Evolutionary conservation across 495 filamentous ascomycete species (phyloP).

Genomic region (Xylaria intraflava): DNA sequence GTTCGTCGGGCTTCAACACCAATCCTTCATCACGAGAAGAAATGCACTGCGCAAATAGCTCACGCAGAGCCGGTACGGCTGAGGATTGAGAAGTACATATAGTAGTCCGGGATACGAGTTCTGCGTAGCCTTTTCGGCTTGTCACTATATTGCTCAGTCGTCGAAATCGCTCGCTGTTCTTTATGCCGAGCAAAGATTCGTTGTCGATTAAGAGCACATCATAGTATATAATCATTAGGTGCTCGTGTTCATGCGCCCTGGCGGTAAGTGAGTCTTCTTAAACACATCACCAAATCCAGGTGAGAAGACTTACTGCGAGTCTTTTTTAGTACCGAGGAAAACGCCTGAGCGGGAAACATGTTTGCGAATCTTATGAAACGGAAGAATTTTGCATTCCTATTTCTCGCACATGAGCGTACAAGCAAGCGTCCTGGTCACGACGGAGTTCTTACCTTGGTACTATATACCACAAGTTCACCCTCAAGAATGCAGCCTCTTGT

Average conservation of each 20-base stretch:
- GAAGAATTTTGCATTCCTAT: conserved; percentile 49
- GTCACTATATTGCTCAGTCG: conserved; percentile 53
- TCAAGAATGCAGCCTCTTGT: conserved; percentile 65
- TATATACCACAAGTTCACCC: conserved; percentile 75
- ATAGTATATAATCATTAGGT: conserved; percentile 79
- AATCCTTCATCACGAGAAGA: conserved; percentile 63
- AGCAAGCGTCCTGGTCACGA: background rate
- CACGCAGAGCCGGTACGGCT: conserved; percentile 44
- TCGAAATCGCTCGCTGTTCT: conserved; percentile 54
- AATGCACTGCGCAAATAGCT: conserved; percentile 60
- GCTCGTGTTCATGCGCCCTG: conserved; percentile 60
- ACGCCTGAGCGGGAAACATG: conserved; percentile 68
- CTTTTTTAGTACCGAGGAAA: conserved; percentile 58
- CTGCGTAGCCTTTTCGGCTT: conserved; percentile 50
- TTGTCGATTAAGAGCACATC: conserved; percentile 70
- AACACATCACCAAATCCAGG: background rate
- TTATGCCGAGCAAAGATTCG: conserved; percentile 52
- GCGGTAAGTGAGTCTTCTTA: conserved; percentile 16
- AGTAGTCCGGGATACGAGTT: conserved; percentile 52
- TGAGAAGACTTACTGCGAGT: conserved; percentile 54
- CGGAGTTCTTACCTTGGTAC: conserved; percentile 42
- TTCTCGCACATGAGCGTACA: conserved; percentile 6
- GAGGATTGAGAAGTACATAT: conserved; percentile 53
- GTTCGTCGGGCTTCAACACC: conserved; percentile 73
- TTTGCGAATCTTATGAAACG: conserved; percentile 75